Evolutionary conservation across 2,329 filamentous ascomycete species (phyloP), one percentile per base, ranked within the genome.

Genomic region (Trichoderma guizhouense): DNA sequence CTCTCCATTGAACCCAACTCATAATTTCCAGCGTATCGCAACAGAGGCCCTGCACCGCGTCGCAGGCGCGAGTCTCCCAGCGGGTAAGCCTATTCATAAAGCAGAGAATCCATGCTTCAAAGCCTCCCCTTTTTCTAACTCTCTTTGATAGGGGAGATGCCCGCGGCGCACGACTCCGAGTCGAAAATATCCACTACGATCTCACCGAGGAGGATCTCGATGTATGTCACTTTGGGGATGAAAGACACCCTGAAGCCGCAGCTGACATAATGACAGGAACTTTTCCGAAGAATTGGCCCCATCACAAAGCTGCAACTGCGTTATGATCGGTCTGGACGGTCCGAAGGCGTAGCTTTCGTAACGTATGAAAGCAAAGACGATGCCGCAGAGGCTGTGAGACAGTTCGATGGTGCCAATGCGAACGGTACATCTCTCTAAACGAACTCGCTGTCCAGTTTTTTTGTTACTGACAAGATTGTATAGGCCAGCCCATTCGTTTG

Each of bases 111-210:
- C 5, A 21, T 6, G 9, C 32, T 34, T 21, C 18, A 11, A 58
- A 21, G 18, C 0, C 53, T 15, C 21, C 18, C 21, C 47, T 24
- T 18, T 53, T 60, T 55, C 73, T 76, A 51, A 75, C 61, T 72
- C 43, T 69, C 14, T 28, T 24, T 26, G 18, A 24, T 30, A 60
- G 39, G 75, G 89, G 89, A 77, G 85, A 88, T 43, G 79, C 83
- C 34, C 83, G 83, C 71, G 90, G 91, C 76, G 86, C 90, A 60
- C 95, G 93, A 82, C 82, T 98, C 75, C 91, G 91, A 75, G 91
- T 97, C 73, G 93, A 97, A 73, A 97, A 97, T 79, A 84, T 98
- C 72, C 95, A 98, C 81, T 98, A 97, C 81, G 95, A 98, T 73
- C 87, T 98, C 74, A 95, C 92, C 14, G 90, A 95, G 81, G 90